A percentile compares a stretch with the other conserved stretches of the same genome.
Evolutionary conservation across 1,284 basidiomycete species (phyloP).

Genomic region (Trametes hirsuta): DNA sequence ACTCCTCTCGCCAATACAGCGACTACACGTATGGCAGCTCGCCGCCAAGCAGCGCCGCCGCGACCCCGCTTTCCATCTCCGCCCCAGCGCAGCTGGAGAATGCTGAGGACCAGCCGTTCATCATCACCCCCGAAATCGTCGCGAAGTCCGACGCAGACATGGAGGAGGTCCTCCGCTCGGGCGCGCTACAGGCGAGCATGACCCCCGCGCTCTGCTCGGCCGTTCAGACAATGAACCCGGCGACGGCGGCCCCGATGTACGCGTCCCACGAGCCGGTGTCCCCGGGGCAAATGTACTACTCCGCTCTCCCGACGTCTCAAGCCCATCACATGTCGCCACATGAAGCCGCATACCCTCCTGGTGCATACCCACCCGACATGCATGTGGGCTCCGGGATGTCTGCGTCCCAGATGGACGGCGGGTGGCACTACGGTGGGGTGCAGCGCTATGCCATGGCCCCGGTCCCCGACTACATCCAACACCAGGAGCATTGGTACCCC

Average conservation of each 20-base stretch:
- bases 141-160: conserved; percentile 34
- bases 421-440: conserved; percentile 9
- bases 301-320: neutral
- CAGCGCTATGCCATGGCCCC: conserved; percentile 6
- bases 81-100: conserved; percentile 20
- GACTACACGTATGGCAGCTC: conserved; percentile 23
- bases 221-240: neutral
- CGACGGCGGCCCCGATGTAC: conserved; percentile 4
- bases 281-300: conserved; percentile 3
- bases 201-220: conserved; percentile 16
- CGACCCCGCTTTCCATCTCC: conserved; percentile 22
- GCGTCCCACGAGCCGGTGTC: neutral
- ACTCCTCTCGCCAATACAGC: conserved; percentile 14
- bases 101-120: conserved; percentile 35
- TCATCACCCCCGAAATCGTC: conserved; percentile 36
- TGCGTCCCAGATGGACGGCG: neutral
- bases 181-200: conserved; percentile 33
- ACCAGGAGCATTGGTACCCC: conserved; percentile 18
- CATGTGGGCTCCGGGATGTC: conserved; percentile 1
- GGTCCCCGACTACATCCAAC: conserved; percentile 7
- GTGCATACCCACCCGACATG: conserved; percentile 1
- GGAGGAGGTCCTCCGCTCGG: conserved; percentile 33
- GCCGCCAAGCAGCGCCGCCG: conserved; percentile 21
- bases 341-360: conserved; percentile 1
- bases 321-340: neutral